Evolutionary conservation across 345 rosid species (phyloP).

Genomic region (Citrus sp.): DNA sequence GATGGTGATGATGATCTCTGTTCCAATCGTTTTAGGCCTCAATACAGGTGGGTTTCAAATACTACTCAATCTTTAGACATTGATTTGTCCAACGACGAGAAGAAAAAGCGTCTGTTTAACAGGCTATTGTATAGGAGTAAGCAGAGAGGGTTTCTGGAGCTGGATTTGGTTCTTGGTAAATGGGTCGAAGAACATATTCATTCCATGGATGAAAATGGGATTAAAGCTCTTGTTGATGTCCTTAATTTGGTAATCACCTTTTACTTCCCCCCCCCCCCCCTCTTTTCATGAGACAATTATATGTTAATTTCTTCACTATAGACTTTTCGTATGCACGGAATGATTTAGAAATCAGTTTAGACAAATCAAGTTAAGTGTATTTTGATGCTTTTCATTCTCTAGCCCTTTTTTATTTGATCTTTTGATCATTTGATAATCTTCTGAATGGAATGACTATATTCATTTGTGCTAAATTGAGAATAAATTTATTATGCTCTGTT

Average conservation of each 20-base stretch:
- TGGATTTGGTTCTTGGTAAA: slow-evolving; percentile 86
- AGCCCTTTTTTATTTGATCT: not conserved
- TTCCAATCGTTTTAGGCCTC: slow-evolving; percentile 36
- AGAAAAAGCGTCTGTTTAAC: slow-evolving; percentile 66
- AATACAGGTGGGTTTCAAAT: slow-evolving; percentile 31
- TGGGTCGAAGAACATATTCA: slow-evolving; percentile 83
- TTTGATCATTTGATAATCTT: not conserved
- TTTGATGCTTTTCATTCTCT: not conserved
- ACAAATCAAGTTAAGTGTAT: not conserved
- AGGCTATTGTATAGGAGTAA: slow-evolving; percentile 91
- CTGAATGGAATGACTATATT: too few relatives aligned
- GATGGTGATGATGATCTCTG: not conserved
- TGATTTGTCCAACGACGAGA: slow-evolving; percentile 71
- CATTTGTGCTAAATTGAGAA: too few relatives aligned
- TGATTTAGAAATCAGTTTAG: not conserved
- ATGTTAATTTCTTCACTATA: not conserved
- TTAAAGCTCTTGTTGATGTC: slow-evolving; percentile 73
- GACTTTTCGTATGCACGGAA: not conserved
- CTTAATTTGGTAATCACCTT: slow-evolving; percentile 62
- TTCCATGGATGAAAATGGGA: slow-evolving; percentile 68
- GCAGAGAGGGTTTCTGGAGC: slow-evolving; percentile 90
- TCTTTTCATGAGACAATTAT: not conserved
- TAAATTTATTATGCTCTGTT: too few relatives aligned
- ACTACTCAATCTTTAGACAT: slow-evolving; percentile 34
- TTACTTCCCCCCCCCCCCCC: not conserved